Evolutionary conservation across 257 asterid species (phyloP), one percentile per base, ranked within the genome.

Genomic region (Ilex asprella): DNA sequence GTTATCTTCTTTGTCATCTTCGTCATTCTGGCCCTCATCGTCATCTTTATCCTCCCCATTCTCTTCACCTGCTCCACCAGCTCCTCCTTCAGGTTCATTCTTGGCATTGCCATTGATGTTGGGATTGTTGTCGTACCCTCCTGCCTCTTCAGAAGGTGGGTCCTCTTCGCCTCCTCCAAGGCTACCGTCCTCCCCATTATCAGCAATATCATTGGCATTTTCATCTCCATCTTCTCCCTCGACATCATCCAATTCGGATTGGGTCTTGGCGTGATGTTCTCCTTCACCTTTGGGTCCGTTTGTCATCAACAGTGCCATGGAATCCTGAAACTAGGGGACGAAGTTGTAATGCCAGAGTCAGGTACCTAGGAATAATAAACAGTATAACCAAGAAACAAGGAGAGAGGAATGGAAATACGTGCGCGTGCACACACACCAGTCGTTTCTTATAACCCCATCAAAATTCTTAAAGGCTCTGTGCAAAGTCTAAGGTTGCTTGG

Each of bases 51-150:
- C 75, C 7, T 67, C 78, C 5, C 72, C 80, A 39, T 64, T 59
- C 10, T 72, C 85, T 8, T 65, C 79, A 31, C 68, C 75, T 1
- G 65, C 67, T 10, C 62, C 74, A 21, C 52, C 66, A 13, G 55
- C 68, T 16, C 69, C 77, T 15, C 64, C 75, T 46, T 41, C 47
- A 1, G 61, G 64, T 35, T 70, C 74, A 53, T 73, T 77, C 67
- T 82, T 70, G 53, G 76, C 60, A 46, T 71, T 55, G n/a, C 79
- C 84, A 6, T 82, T 73, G 76, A 66, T 77, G 59, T 65, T 69
- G 31, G 78, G 72, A 46, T 75, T 77, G 68, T 78, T 74, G 35
- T 32, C 78, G 0, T 58, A 73, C 13, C 63, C 74, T 21, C 70
- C 89, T 46, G 71, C 85, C 9, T 73, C 88, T 60, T 72, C 82